Base-by-base conservation (phyloP, 805 yeast species). In the Yarrowia sp. region DNA sequence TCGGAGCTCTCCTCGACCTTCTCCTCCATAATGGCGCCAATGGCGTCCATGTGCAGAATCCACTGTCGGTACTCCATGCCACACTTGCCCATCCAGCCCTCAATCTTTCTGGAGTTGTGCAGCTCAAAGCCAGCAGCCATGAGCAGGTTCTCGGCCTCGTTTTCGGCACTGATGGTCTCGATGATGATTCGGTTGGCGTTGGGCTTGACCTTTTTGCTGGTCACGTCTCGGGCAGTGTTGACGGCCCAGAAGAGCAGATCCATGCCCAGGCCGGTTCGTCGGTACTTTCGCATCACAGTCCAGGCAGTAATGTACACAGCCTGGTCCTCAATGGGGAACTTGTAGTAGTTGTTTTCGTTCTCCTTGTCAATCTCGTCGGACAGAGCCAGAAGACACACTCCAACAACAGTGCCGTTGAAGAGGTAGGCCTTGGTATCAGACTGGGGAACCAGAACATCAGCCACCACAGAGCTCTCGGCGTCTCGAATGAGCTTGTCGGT, bases 281-380 rank as follows among this genome's bases (percentile, higher is more conserved):
- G 66, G 36, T 64, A 66, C 58, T 62, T 54, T 48, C 59, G 46
- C 67, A 64, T 26, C 21, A 54, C 54, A 3, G 67, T 35, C 67
- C 64, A 64, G 9, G 54, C 58, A 2, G 66, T 38, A 5, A 65
- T 64, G 30, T 41, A 30, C 7, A 48, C 64, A 19, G 64, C 43
- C 56, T 44, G 58, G 40, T 36, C 54, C 64, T 58, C 66, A 28
- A 35, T 28, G 40, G 52, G 64, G 41, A 65, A 48, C 46, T 61
- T 48, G 64, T 44, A 63, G 62, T 63, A 56, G 38, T 54, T 38
- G 33, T 44, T 51, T 17, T 59, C 49, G 17, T 64, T 61, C 5
- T 32, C 36, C 43, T 32, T 43, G 30, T 40, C 59, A 19, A 35
- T 30, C 44, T 59, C 65, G 19, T 52, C 49, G 19, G 65, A 58